These are phyloP conservation scores for Phytophthora aleatoria DNA, from an alignment of 352 stramenopile genomes.

Conservation along the genomic window DNA sequence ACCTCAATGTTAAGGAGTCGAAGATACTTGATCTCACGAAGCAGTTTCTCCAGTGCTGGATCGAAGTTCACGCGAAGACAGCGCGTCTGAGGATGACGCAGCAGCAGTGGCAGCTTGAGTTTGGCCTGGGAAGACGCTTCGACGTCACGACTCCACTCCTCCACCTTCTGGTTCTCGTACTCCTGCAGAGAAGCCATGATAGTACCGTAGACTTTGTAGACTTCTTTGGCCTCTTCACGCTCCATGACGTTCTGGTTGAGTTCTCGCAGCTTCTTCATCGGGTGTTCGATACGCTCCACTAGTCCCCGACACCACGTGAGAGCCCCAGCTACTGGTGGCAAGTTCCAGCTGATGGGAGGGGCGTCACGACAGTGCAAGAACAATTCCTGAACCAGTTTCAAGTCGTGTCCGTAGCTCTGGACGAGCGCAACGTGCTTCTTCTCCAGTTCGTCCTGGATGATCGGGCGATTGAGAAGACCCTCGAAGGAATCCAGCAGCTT, in stretches of 20 bases:
- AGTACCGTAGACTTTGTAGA: constrained; percentile 97
- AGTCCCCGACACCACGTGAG: constrained; percentile 96
- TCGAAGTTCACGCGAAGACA: constrained; percentile 98
- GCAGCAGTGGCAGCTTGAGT: constrained; percentile 94
- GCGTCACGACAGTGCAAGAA: constrained; percentile 94
- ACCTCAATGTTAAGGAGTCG: constrained; percentile 95
- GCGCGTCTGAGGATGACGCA: constrained; percentile 88
- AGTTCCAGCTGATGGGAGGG: constrained; percentile 94
- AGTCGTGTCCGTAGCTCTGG: constrained; percentile 95
- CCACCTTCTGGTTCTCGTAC: constrained; percentile 97
- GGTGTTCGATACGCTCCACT: constrained; percentile 95
- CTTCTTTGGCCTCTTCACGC: constrained; percentile 97
- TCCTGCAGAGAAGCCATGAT: constrained; percentile 97
- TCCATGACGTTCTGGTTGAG: constrained; percentile 97
- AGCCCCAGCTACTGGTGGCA: constrained; percentile 94
- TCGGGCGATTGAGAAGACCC: constrained; percentile 92
- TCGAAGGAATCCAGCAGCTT: constrained; percentile 98
- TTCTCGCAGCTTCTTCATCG: constrained; percentile 97
- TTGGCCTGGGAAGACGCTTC: constrained; percentile 95
- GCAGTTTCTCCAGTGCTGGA: constrained; percentile 94
- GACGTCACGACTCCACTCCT: constrained; percentile 96
- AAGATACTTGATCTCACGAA: constrained; percentile 99
- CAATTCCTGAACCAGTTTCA: constrained; percentile 97
- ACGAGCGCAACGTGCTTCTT: constrained; percentile 98
- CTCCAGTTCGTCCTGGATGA: constrained; percentile 97